Base-by-base conservation (phyloP, 2,329 filamentous ascomycete species). In the Fusarium bactridioides region DNA sequence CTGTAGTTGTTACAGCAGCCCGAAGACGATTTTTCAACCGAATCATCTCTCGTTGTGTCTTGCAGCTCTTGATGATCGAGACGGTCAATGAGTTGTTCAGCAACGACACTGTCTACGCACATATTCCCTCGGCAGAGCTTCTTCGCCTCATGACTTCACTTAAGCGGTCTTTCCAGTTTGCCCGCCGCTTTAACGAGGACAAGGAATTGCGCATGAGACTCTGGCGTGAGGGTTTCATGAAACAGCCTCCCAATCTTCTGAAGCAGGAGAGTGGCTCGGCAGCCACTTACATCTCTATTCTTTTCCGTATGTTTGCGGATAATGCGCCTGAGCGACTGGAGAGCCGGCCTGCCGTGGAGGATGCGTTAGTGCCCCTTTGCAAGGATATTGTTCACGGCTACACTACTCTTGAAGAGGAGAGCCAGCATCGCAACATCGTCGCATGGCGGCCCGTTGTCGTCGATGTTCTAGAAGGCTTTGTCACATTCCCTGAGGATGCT, bases 221-320 rank as follows among this genome's bases (percentile, higher is more conserved):
- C 23, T 99, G 97, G 94, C 89, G 94, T 56, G 96, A 99, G 81
- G 96, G 97, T 1, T 99, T 99, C 86, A 99, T 99, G 96, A 97
- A 97, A 83, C 96, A 99, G 80, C 95, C 96, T 21, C 96, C 96
- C 6, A 99, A 99, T 78, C 86, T 99, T 18, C 88, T 99, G 35
- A 99, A 99, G 84, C 96, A 99, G 81, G 96, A 99, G 83, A 94
- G 90, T 69, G 95, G 96, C 44, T 93, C 92, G 61, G 96, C 96
- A 2, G 93, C 94, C 5, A 98, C 97, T 4, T 99, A 99, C 80
- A 94, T 99, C 40, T 93, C 93, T 69, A 99, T 99, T 74, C 85
- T 99, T 33, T 94, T 99, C 83, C 89, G 96, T 55, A 99, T 99
- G 96, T 99, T 97, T 82, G 93, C 94, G 53, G 96, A 99, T 78